phyloP scores from a whole-genome alignment of 805 yeast species.

The Candida takata region DNA sequence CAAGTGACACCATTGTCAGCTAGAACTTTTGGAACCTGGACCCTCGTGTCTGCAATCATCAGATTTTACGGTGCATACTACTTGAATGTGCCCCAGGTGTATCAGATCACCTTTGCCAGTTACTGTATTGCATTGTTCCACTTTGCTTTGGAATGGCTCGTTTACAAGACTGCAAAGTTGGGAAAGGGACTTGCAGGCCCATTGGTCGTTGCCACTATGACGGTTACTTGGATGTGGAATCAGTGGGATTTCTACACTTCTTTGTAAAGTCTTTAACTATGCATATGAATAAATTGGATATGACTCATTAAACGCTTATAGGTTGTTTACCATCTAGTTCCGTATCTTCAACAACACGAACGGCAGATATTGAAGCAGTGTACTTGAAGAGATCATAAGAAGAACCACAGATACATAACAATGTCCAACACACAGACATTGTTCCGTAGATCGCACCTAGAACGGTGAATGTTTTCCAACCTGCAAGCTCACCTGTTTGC shows the following conservation, averaged over 20 bases:
- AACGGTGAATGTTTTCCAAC: slow-evolving; percentile 52
- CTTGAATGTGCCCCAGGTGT: slow-evolving; percentile 61
- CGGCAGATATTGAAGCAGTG: background rate
- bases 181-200: slow-evolving; percentile 92
- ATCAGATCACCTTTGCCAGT: slow-evolving; percentile 70
- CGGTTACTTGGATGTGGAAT: slow-evolving; percentile 73
- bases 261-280: background rate
- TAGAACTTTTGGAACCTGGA: slow-evolving; percentile 99
- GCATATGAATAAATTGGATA: background rate
- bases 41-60: slow-evolving; percentile 75
- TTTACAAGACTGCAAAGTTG: slow-evolving; percentile 70
- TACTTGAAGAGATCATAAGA: background rate
- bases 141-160: slow-evolving; percentile 76
- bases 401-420: slow-evolving; percentile 5
- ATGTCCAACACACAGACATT: slow-evolving; percentile 2
- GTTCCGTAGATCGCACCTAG: slow-evolving; percentile 50
- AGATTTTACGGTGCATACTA: slow-evolving; percentile 84
- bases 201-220: slow-evolving; percentile 64
- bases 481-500: slow-evolving; percentile 42
- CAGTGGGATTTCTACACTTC: slow-evolving; percentile 55
- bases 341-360: background rate
- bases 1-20: slow-evolving; percentile 70
- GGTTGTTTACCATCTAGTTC: too few species aligned
- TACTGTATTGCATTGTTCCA: slow-evolving; percentile 80
- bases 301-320: too few species aligned